Conservation (phyloP, 208 protist species). For the Acanthamoeba rhysodes region DNA sequence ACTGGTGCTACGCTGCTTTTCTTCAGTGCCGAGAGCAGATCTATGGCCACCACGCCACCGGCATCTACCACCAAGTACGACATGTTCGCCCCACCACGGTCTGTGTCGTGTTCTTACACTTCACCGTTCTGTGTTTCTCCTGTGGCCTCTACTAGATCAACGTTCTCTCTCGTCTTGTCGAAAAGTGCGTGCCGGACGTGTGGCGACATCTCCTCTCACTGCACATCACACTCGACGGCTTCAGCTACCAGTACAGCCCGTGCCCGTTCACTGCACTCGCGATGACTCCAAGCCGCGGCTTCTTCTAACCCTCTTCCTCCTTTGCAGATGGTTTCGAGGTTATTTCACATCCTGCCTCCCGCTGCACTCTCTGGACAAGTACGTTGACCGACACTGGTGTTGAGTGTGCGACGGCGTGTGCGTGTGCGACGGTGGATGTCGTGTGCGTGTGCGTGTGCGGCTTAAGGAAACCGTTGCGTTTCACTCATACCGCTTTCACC, state of each 20-base stretch:
- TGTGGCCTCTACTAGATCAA: not conserved
- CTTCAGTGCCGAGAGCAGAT: slow-evolving; percentile 31
- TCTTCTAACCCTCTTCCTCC: not conserved
- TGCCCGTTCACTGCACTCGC: no score
- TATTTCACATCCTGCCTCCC: slow-evolving; percentile 49
- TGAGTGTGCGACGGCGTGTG: not conserved
- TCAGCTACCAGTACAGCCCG: slow-evolving; percentile 41
- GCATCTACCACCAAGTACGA: slow-evolving; percentile 67
- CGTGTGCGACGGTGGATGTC: not conserved
- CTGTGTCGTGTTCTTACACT: not conserved
- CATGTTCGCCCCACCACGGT: no score
- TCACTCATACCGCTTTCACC: not conserved
- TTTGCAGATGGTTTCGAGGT: slow-evolving; percentile 32
- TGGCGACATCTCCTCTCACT: slow-evolving; percentile 21
- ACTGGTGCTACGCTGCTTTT: slow-evolving; percentile 36
- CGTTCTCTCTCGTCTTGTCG: slow-evolving; percentile 21
- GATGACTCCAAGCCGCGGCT: not conserved
- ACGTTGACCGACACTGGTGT: not conserved
- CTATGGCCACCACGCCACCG: slow-evolving; percentile 64
- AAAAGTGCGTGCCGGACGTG: slow-evolving; percentile 32
- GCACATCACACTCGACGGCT: slow-evolving; percentile 13
- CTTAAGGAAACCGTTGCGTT: not conserved
- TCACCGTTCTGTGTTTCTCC: not conserved
- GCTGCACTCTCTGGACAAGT: not conserved
- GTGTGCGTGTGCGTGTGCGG: not conserved